These are phyloP conservation scores for Neonectria sp. DNA, from an alignment of 2,329 filamentous ascomycete species.

Conservation along the genomic window DNA sequence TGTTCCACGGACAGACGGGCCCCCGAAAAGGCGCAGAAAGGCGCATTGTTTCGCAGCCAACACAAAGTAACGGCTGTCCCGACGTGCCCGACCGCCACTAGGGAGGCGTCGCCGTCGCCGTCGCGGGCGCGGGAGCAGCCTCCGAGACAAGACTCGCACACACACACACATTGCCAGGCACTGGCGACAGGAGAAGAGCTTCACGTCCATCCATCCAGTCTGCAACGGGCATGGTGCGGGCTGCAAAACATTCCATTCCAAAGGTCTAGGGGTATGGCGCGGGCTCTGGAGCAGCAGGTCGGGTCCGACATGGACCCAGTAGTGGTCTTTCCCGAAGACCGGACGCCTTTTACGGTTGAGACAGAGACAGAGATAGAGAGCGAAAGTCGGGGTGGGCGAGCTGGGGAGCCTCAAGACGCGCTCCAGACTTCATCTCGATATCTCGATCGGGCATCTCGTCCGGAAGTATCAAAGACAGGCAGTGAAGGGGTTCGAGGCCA, in stretches of 20 bases:
- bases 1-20: neutral
- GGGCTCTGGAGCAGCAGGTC: conserved; percentile 8
- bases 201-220: conserved; percentile 1
- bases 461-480: too few species aligned
- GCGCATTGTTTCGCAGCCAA: conserved; percentile 14
- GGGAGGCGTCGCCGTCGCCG: conserved; percentile 1
- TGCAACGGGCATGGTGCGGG: conserved; percentile 21
- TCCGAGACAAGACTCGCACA: neutral
- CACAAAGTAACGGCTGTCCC: conserved; percentile 11
- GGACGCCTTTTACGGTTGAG: neutral
- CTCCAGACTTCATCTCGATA: neutral
- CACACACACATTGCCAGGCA: conserved; percentile 2
- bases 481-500: conserved; percentile 12
- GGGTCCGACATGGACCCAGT: neutral
- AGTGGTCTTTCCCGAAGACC: neutral
- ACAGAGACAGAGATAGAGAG: neutral
- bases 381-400: neutral
- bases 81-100: neutral
- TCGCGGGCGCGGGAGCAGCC: conserved; percentile 7
- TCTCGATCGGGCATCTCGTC: neutral
- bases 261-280: conserved; percentile 19
- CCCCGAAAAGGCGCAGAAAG: conserved; percentile 7
- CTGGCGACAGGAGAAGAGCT: neutral
- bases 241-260: conserved; percentile 20
- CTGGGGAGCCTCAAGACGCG: conserved; percentile 10